Evolutionary conservation across 1,284 basidiomycete species (phyloP), one percentile per base, ranked within the genome.

Genomic region (Sporisorium iseilematis-ciliati): DNA sequence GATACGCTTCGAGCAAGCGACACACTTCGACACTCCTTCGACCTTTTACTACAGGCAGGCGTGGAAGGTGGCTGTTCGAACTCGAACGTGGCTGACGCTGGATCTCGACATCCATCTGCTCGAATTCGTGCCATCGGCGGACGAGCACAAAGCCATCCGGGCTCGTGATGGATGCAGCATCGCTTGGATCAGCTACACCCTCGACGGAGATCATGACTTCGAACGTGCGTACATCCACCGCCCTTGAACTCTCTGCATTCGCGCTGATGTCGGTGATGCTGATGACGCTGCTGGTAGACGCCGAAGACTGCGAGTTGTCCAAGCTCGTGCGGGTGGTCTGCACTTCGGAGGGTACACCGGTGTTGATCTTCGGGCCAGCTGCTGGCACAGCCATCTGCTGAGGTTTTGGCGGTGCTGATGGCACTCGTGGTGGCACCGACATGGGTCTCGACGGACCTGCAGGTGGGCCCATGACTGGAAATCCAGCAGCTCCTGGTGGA

Each of bases 141-240:
- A 84, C 58, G 11, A 84, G 67, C 3, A 82, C 78, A 58, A 82
- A 83, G 40, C 82, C 82, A 38, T 79, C 79, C 4, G 71, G 45
- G n/a, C 62, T 60, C 12, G 57, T 55, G 35, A 33, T 49, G 2
- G 66, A 53, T 18, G 57, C 41, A 1, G 61, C 14, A 7, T 65
- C 55, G 16, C 55, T 63, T 1, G 60, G n/a, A 11, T 52, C 66
- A 7, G 64, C 25, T 4, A 58, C 49, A 7, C 70, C 74, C 52
- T 84, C 82, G 41, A 84, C 76, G 23, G 79, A 79, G 50, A 83
- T 75, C 71, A 84, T 82, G 40, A 83, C 66, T 40, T 84, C 82
- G 29, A 81, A 61, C 0, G 63, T 77, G 21, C 74, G 73, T 12
- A 67, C 38, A 42, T 83, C 80, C 4, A 84, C 65, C 23, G 70